Evolutionary conservation across 495 filamentous ascomycete genomes (phyloP).

Genomic region (Podospora anserina): DNA sequence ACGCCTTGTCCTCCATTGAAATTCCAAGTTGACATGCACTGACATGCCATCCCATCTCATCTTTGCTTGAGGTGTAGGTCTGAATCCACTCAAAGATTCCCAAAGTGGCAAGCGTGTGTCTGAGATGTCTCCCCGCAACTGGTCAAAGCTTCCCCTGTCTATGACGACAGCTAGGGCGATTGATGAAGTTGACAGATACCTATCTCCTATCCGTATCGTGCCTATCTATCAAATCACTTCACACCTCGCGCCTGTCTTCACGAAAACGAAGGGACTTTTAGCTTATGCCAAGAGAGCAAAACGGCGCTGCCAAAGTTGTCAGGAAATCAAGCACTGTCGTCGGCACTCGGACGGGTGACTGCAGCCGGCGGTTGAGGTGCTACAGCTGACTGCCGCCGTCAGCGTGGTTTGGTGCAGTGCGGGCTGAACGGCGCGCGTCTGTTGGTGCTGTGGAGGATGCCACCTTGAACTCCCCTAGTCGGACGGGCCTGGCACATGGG

Average conservation of each 20-base stretch:
- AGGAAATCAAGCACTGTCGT: neutral
- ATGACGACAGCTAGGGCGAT: too few species aligned
- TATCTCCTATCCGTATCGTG: too few species aligned
- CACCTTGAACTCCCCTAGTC: neutral
- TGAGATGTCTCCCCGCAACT: neutral
- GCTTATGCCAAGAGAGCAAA: neutral
- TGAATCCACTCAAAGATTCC: neutral
- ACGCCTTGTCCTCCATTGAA: neutral
- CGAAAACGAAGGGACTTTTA: too few species aligned
- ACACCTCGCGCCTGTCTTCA: too few species aligned
- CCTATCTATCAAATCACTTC: too few species aligned
- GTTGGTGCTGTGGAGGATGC: neutral
- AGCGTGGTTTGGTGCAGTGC: neutral
- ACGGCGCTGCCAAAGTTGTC: neutral
- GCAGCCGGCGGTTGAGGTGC: neutral
- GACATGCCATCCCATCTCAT: too few species aligned
- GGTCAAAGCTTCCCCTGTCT: neutral
- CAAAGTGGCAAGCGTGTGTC: neutral
- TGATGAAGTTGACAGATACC: too few species aligned
- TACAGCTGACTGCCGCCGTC: neutral
- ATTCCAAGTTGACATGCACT: too few species aligned
- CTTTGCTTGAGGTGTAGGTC: neutral
- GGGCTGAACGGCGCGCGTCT: neutral
- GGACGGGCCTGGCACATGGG: constrained; percentile 6
- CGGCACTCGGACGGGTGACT: neutral